Percentiles rank a stretch among this genome's conserved stretches.
Evolutionary conservation across 495 filamentous ascomycete genomes (phyloP).

Genomic region (Penicillium nucicola): DNA sequence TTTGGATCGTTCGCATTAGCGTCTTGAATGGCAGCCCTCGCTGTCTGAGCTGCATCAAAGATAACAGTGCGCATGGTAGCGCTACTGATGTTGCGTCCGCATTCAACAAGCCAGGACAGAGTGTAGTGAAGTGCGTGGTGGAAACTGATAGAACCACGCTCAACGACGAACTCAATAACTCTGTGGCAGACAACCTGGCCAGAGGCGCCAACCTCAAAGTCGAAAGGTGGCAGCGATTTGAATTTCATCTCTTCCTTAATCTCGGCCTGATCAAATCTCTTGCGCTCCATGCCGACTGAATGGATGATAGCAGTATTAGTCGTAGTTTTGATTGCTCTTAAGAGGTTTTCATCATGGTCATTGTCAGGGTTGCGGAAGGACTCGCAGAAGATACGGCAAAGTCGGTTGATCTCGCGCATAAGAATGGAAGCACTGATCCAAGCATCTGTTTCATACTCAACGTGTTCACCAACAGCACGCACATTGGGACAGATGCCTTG

Average conservation of each 20-base stretch:
- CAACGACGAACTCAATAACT: slow-evolving; percentile 84
- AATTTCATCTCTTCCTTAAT: slow-evolving; percentile 81
- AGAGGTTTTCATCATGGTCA: slow-evolving; percentile 59
- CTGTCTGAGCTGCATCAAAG: slow-evolving; percentile 47
- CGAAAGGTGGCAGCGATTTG: slow-evolving; percentile 71
- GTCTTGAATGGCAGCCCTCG: slow-evolving; percentile 26
- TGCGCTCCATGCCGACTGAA: slow-evolving; percentile 84
- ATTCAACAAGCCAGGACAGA: slow-evolving; percentile 94
- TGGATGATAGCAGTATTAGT: slow-evolving; percentile 78
- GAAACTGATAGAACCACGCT: slow-evolving; percentile 89
- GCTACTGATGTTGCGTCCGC: slow-evolving; percentile 70
- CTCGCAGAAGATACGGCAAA: slow-evolving; percentile 84
- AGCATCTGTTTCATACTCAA: slow-evolving; percentile 96
- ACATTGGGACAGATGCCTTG: slow-evolving; percentile 96
- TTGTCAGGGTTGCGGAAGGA: slow-evolving; percentile 67
- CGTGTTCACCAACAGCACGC: slow-evolving; percentile 87
- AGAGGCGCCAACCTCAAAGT: slow-evolving; percentile 64
- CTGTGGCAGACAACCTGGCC: slow-evolving; percentile 43
- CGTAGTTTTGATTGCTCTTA: slow-evolving; percentile 69
- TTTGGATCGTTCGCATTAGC: slow-evolving; percentile 9
- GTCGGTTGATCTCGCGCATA: slow-evolving; percentile 87
- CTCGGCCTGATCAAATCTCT: slow-evolving; percentile 81
- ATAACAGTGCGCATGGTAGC: slow-evolving; percentile 64
- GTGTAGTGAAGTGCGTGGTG: slow-evolving; percentile 97
- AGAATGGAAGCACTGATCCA: slow-evolving; percentile 97